Evolutionary conservation across 306 rosid genomes (phyloP).

Genomic region (Quercus variabilis): DNA sequence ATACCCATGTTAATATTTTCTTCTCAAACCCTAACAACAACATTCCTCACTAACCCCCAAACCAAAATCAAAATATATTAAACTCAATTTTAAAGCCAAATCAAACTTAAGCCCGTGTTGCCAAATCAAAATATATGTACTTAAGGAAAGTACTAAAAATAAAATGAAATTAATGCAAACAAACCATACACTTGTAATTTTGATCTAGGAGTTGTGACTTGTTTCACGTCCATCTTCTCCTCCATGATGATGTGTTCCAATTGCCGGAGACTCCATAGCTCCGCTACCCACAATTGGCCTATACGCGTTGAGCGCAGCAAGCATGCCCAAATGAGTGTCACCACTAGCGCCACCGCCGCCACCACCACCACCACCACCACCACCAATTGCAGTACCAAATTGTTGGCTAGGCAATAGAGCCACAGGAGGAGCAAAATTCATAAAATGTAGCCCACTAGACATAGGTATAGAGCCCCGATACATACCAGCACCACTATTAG

Average conservation of each 20-base stretch:
- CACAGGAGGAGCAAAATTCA: conserved; percentile 84
- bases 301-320: conserved; percentile 65
- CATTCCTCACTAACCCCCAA: conserved; percentile 22
- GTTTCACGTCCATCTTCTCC: conserved; percentile 53
- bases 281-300: conserved; percentile 42
- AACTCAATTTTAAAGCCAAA: conserved; percentile 40
- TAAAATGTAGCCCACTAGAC: conserved; percentile 64
- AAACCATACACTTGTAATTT: conserved; percentile 38
- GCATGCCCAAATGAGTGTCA: conserved; percentile 71
- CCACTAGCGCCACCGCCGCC: neutral
- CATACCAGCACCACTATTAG: conserved; percentile 20
- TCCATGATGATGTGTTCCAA: conserved; percentile 42
- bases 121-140: conserved; percentile 35
- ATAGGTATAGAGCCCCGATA: conserved; percentile 46
- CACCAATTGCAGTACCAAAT: conserved; percentile 32
- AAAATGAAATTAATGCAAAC: conserved; percentile 23
- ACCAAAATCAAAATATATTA: conserved; percentile 25
- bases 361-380: neutral
- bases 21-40: conserved; percentile 44
- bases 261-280: conserved; percentile 28
- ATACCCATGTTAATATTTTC: conserved; percentile 16
- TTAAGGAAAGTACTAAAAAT: conserved; percentile 12
- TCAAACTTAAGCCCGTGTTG: conserved; percentile 40
- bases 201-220: conserved; percentile 46
- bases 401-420: conserved; percentile 60